Evolutionary conservation across 495 filamentous ascomycete genomes (phyloP).

Genomic region (Oidiodendron maius): DNA sequence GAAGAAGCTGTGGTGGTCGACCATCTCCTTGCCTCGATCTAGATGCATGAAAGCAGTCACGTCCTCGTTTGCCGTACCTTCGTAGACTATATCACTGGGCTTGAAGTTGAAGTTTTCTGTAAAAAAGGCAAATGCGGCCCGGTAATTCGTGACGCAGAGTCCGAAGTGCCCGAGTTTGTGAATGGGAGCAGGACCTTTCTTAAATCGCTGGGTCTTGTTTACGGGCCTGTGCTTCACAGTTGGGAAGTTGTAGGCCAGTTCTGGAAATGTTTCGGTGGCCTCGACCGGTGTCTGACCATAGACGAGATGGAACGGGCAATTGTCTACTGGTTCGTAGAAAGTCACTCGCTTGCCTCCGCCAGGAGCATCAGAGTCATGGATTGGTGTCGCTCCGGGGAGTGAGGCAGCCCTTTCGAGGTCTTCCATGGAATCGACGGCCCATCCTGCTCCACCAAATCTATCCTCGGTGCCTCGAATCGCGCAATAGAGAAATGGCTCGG

Average conservation of each 20-base stretch:
- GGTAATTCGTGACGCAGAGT: conserved; percentile 54
- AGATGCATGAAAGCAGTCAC: conserved; percentile 60
- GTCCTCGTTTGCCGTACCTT: conserved; percentile 36
- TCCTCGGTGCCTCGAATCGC: conserved; percentile 39
- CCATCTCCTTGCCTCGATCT: conserved; percentile 50
- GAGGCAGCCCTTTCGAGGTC: conserved; percentile 43
- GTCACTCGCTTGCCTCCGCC: conserved; percentile 55
- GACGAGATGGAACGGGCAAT: conserved; percentile 53
- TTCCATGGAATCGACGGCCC: conserved; percentile 48
- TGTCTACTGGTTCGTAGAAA: conserved; percentile 51
- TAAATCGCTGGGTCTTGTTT: conserved; percentile 45
- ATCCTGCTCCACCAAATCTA: conserved; percentile 48
- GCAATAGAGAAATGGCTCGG: conserved; percentile 52
- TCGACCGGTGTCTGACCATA: conserved; percentile 42
- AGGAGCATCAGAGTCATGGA: conserved; percentile 47
- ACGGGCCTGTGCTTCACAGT: conserved; percentile 39
- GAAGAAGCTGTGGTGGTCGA: conserved; percentile 75
- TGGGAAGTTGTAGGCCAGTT: conserved; percentile 40
- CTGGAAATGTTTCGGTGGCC: conserved; percentile 34
- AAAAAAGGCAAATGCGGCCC: conserved; percentile 54
- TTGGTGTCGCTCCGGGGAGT: conserved; percentile 38
- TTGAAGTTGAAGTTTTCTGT: conserved; percentile 61
- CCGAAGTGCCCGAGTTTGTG: conserved; percentile 77
- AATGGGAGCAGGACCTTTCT: conserved; percentile 61
- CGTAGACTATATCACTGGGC: conserved; percentile 50